Conservation (phyloP, 2,329 filamentous ascomycete species). For the Cercospora sp. region DNA sequence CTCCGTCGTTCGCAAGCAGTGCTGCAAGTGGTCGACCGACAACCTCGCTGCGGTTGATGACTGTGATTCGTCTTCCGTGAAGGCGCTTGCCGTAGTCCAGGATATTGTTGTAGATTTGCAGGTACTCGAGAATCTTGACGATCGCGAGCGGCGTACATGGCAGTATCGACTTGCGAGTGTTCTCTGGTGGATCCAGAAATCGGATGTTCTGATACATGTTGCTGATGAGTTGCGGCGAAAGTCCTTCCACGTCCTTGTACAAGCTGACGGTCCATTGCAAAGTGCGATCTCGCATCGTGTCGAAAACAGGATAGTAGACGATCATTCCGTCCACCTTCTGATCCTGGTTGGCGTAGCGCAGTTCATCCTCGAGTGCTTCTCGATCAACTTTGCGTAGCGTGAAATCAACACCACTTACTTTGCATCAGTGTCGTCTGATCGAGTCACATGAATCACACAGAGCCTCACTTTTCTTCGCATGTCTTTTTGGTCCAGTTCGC, state of each 20-base stretch:
- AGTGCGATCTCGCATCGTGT: conserved; percentile 86
- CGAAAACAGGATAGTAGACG: conserved; percentile 98
- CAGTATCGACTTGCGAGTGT: conserved; percentile 83
- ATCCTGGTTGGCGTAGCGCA: conserved; percentile 82
- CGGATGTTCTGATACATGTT: conserved; percentile 99
- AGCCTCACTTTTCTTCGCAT: conserved; percentile 84
- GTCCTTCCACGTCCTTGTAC: conserved; percentile 90
- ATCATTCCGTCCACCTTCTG: conserved; percentile 80
- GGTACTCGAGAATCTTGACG: conserved; percentile 93
- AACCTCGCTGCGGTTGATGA: conserved; percentile 95
- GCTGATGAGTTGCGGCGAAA: conserved; percentile 90
- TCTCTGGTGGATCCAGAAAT: conserved; percentile 77
- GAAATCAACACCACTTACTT: conserved; percentile 74
- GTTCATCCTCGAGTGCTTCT: conserved; percentile 84
- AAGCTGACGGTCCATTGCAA: conserved; percentile 91
- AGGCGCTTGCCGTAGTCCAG: conserved; percentile 89
- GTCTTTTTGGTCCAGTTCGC: conserved; percentile 98
- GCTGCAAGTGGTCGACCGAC: conserved; percentile 91
- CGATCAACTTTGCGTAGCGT: conserved; percentile 80
- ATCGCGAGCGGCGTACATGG: conserved; percentile 95
- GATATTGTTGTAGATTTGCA: conserved; percentile 95
- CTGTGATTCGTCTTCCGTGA: conserved; percentile 90
- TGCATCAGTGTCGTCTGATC: conserved; percentile 5
- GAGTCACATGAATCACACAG: conserved; percentile 12
- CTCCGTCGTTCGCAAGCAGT: conserved; percentile 91